Base-by-base conservation (phyloP, 1,139 yeast species). In the Candida tropicalis region DNA sequence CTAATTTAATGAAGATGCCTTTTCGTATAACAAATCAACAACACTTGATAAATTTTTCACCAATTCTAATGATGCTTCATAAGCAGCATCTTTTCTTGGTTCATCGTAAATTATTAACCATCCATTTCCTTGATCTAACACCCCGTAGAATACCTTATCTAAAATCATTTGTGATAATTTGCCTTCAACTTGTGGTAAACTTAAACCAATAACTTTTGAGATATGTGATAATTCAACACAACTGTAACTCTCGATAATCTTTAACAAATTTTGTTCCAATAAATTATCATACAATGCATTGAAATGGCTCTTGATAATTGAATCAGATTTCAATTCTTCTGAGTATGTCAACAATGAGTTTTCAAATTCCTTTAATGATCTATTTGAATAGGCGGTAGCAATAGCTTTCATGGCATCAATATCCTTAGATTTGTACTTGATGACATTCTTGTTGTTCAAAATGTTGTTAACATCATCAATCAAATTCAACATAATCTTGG, bases 91-190 rank as follows among this genome's bases (percentile, higher is more conserved):
- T 50, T 83, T 81, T 60, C 81, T 82, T 38, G 97, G 97, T 59
- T 91, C 89, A 49, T 89, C 95, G 59, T 88, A 93, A 46, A 93
- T 82, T 54, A 90, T 84, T 55, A 93, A 78, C 97, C 98, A 93
- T 5, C 99, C 99, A 62, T 91, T 91, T 37, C 99, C 99, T 71
- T 93, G 99, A 64, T 93, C 99, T 56, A 93, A 75, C 37, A 95
- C 98, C 38, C 99, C 99, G 59, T 85, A 87, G 57, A 95, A 89
- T 12, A 91, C 88, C 60, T 89, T 87, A 64, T 93, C 99, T 56
- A 93, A 77, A 55, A 93, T 93, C 99, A 93, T 93, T 66, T 93
- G 98, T 40, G 95, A 84, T 51, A 93, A 76, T 65, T 93, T 93
- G 15, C 96, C 96, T 66, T 93, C 99, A 23, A 93, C 91, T 61